These are phyloP conservation scores for Penicillium verhagenii DNA, from an alignment of 495 filamentous ascomycete genomes.

Conservation along the genomic window DNA sequence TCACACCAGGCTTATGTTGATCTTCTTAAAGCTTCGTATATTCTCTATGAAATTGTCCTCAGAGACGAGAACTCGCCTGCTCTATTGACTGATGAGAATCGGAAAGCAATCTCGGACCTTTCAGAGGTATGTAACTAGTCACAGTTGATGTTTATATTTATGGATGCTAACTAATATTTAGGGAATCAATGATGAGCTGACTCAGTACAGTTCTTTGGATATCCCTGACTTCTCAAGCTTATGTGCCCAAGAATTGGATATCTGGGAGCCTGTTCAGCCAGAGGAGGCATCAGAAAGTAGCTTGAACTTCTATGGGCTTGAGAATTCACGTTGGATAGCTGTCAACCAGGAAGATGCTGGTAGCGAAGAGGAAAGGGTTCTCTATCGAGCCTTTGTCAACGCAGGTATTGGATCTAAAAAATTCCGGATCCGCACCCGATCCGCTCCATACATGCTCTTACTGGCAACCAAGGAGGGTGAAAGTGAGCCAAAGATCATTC, in stretches of 20 bases:
- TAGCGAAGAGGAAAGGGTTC: slow-evolving; percentile 38
- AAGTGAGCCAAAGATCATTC: slow-evolving; percentile 41
- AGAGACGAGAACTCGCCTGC: slow-evolving; percentile 23
- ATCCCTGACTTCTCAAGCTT: slow-evolving; percentile 27
- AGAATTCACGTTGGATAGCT: slow-evolving; percentile 36
- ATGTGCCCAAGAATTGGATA: slow-evolving; percentile 30
- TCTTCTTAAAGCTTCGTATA: slow-evolving; percentile 44
- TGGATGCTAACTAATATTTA: slow-evolving; percentile 9
- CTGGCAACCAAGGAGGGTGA: slow-evolving; percentile 38
- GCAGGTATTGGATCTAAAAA: slow-evolving; percentile 41
- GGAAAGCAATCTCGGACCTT: slow-evolving; percentile 39
- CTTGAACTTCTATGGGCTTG: slow-evolving; percentile 18
- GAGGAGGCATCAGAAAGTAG: slow-evolving; percentile 27
- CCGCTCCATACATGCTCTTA: slow-evolving; percentile 44
- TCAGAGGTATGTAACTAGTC: slow-evolving; percentile 32
- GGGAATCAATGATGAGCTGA: slow-evolving; percentile 37
- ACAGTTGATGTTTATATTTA: not conserved
- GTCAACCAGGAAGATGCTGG: slow-evolving; percentile 42
- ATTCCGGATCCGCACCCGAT: slow-evolving; percentile 36
- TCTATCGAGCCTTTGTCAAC: slow-evolving; percentile 43
- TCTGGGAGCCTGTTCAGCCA: slow-evolving; percentile 40
- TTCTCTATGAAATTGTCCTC: slow-evolving; percentile 39
- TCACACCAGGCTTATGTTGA: slow-evolving; percentile 40
- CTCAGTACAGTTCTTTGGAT: slow-evolving; percentile 30
- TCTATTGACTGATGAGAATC: slow-evolving; percentile 36